Conservation (phyloP, 495 filamentous ascomycete genomes). For the Talaromyces thailandensis region DNA sequence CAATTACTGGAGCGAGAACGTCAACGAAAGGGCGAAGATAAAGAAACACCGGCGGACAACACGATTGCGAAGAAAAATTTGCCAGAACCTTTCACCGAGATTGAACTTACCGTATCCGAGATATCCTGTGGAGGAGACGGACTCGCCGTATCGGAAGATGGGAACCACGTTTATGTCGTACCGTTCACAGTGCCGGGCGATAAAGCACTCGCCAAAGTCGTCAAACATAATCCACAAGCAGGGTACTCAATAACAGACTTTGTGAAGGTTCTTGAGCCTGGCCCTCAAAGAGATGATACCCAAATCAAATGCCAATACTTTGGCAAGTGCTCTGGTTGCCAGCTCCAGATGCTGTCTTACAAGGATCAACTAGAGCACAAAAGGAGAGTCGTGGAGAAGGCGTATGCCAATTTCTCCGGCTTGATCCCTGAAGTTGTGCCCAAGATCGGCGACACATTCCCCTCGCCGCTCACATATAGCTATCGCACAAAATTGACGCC, state of each 20-base stretch:
- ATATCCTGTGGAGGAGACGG: conserved; percentile 90
- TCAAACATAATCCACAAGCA: conserved; percentile 51
- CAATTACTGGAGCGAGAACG: conserved; percentile 48
- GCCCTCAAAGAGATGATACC: conserved; percentile 66
- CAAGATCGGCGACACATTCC: conserved; percentile 71
- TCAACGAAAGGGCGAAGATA: conserved; percentile 18
- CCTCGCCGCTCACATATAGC: conserved; percentile 78
- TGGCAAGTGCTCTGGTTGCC: conserved; percentile 77
- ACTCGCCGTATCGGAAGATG: conserved; percentile 55
- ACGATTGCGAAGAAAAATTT: conserved; percentile 23
- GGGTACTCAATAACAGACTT: conserved; percentile 71
- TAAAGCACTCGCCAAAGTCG: conserved; percentile 66
- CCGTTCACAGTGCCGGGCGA: conserved; percentile 87
- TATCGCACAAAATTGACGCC: conserved; percentile 96
- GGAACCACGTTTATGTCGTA: conserved; percentile 73
- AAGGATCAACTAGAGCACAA: conserved; percentile 77
- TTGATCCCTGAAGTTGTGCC: conserved; percentile 70
- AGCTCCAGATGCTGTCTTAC: conserved; percentile 96
- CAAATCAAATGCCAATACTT: conserved; percentile 81
- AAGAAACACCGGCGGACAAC: conserved; percentile 12
- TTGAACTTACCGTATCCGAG: conserved; percentile 66
- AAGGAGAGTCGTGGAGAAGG: conserved; percentile 77
- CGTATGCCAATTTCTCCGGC: conserved; percentile 82
- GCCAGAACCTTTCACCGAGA: conserved; percentile 62
- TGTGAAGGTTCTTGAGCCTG: conserved; percentile 63